Base-by-base conservation (phyloP, 106 monocot species). In the Phalaenopsis equestris region DNA sequence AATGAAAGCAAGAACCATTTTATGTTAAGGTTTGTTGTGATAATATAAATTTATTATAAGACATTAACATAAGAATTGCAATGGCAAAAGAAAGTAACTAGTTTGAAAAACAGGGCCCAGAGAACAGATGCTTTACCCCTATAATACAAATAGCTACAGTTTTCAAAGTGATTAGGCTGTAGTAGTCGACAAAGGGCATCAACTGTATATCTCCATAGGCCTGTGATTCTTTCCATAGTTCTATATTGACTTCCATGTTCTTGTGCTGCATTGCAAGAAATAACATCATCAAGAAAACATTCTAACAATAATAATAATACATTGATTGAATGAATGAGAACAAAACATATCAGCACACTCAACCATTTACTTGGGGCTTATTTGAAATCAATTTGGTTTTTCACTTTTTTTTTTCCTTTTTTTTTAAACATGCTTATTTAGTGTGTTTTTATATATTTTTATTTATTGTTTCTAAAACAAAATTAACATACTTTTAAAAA, bases 131-230 rank as follows among this genome's bases (percentile, higher is more conserved):
- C n/a, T 46, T 45, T 91, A 96, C 96, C 93, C 93, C 96, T 80
- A 91, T 88, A 47, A 92, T 89, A 82, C 91, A 91, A 81, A 86
- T 84, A 10, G 89, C 93, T 41, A 92, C 80, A 10, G 96, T 91
- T 84, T 96, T 96, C 75, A 96, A 81, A 72, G 96, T 93, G 84
- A 96, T 91, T 55, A 96, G 84, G 74, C 88, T 90, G 80, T 96
- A 96, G 74, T 96, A 96, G 82, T 96, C 96, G 42, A 93, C 93
- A 83, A 96, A 96, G 64, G 96, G 96, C 96, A 96, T 91, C 78
- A 96, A 77, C 84, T 96, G 96, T 65, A 96, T 92, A 89, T 96
- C 96, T 75, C 90, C 87, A 79, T 93, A 96, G 10, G 83, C 83
- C 55, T 87, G 84, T 75, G 93, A 91, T 91, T 96, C 96, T 85